Evolutionary conservation across 169 alveolate genomes (phyloP).

Genomic region (Plasmodium knowlesi): DNA sequence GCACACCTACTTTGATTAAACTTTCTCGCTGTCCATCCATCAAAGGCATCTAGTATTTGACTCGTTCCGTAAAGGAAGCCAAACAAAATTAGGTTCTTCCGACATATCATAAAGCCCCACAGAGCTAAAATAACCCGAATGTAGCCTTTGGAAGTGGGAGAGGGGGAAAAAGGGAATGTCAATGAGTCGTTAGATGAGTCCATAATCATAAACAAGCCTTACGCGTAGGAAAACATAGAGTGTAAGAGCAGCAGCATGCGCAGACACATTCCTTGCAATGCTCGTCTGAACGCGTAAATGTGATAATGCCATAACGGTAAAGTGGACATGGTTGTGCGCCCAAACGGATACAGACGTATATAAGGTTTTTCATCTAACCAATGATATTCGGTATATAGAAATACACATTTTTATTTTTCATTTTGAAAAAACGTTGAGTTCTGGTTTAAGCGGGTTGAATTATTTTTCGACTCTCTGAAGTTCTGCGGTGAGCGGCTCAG

Average conservation of each 20-base stretch:
- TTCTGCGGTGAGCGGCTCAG: neutral
- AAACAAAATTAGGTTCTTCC: conserved; percentile 26
- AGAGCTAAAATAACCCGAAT: conserved; percentile 54
- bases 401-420: conserved; percentile 32
- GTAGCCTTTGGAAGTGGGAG: conserved; percentile 30
- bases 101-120: conserved; percentile 14
- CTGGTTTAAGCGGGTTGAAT: neutral
- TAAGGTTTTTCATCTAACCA: conserved; percentile 28
- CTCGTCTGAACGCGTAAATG: neutral
- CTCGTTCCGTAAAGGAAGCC: conserved; percentile 15
- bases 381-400: conserved; percentile 69
- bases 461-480: neutral
- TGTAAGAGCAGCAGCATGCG: neutral
- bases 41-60: conserved; percentile 65
- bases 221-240: neutral
- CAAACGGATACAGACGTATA: neutral
- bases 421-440: neutral
- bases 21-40: conserved; percentile 75
- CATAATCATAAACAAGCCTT: neutral
- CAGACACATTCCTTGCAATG: neutral
- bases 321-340: neutral
- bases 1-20: conserved; percentile 54
- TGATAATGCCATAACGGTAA: neutral
- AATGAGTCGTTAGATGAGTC: neutral
- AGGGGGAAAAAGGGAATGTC: neutral